These are phyloP conservation scores for Vigna hirtella DNA, from an alignment of 306 rosid species.

Conservation along the genomic window DNA sequence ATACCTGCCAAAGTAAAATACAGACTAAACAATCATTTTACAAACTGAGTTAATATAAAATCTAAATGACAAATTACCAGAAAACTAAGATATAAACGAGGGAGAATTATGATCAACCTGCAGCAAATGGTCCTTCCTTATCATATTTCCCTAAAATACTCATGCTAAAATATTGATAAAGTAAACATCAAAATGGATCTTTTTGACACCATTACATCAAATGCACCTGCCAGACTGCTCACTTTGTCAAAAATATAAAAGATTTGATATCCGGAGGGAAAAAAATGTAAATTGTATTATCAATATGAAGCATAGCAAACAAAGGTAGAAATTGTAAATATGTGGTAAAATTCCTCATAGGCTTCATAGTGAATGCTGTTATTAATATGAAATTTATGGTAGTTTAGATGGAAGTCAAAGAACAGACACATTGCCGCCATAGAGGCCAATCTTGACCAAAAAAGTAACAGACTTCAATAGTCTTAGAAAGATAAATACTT, in stretches of 20 bases:
- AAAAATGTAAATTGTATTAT: constrained; percentile 27
- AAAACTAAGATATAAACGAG: constrained; percentile 30
- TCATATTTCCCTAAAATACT: constrained; percentile 12
- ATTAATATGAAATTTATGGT: constrained; percentile 37
- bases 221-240: constrained; percentile 33
- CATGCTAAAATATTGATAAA: constrained; percentile 29
- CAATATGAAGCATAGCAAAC: constrained; percentile 38
- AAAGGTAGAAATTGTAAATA: constrained; percentile 3
- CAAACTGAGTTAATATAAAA: constrained; percentile 27
- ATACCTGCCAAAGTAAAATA: constrained; percentile 71
- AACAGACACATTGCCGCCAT: constrained; percentile 32
- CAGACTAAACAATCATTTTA: constrained; percentile 44
- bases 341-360: constrained; percentile 10
- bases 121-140: neutral
- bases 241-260: constrained; percentile 28
- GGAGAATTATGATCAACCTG: constrained; percentile 35
- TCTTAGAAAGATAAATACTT: constrained; percentile 64
- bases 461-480: constrained; percentile 43
- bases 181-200: constrained; percentile 27
- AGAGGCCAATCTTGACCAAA: constrained; percentile 37
- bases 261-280: constrained; percentile 9
- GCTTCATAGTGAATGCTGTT: constrained; percentile 27
- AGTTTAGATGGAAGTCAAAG: constrained; percentile 14
- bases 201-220: constrained; percentile 25
- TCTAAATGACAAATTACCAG: constrained; percentile 38